These are phyloP conservation scores for Penicillium frequentans DNA, from an alignment of 2,329 filamentous ascomycete genomes.

Conservation along the genomic window DNA sequence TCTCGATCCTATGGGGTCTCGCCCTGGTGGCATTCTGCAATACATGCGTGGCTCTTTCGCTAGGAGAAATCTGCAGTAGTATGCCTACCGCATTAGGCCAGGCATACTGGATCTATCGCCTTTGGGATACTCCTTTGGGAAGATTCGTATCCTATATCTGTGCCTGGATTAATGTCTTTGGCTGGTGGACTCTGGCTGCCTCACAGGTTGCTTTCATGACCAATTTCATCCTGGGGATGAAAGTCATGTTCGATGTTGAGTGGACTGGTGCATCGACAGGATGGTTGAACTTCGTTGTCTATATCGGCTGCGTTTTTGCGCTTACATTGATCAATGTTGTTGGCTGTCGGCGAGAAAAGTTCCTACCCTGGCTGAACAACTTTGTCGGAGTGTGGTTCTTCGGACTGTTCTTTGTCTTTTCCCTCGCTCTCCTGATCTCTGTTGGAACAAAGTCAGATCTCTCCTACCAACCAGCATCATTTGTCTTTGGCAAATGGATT, in stretches of 20 bases:
- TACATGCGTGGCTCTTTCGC: slow-evolving; percentile 53
- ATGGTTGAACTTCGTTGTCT: slow-evolving; percentile 58
- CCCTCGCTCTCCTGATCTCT: slow-evolving; percentile 52
- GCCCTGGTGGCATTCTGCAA: slow-evolving; percentile 53
- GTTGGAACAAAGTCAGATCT: slow-evolving; percentile 49
- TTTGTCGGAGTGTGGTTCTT: slow-evolving; percentile 57
- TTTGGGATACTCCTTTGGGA: slow-evolving; percentile 41
- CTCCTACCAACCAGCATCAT: slow-evolving; percentile 49
- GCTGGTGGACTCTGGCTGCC: slow-evolving; percentile 58
- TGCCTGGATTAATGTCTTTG: slow-evolving; percentile 61
- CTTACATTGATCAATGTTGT: slow-evolving; percentile 54
- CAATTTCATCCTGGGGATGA: slow-evolving; percentile 57
- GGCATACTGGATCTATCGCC: slow-evolving; percentile 55
- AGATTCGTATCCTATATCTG: slow-evolving; percentile 57
- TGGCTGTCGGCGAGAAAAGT: slow-evolving; percentile 50
- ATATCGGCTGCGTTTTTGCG: slow-evolving; percentile 49
- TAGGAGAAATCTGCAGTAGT: slow-evolving; percentile 57
- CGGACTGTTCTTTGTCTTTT: slow-evolving; percentile 54
- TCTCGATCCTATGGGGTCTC: slow-evolving; percentile 57
- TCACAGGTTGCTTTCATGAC: slow-evolving; percentile 60
- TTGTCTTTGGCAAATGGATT: slow-evolving; percentile 55
- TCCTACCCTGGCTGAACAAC: slow-evolving; percentile 56
- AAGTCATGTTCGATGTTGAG: slow-evolving; percentile 51
- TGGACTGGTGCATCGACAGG: slow-evolving; percentile 48
- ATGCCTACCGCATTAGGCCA: slow-evolving; percentile 62